A percentile compares a stretch with the other conserved stretches of the same genome.
Evolutionary conservation across 164 flowering plant genomes (phyloP).

Genomic region (Warburgia ugandensis): DNA sequence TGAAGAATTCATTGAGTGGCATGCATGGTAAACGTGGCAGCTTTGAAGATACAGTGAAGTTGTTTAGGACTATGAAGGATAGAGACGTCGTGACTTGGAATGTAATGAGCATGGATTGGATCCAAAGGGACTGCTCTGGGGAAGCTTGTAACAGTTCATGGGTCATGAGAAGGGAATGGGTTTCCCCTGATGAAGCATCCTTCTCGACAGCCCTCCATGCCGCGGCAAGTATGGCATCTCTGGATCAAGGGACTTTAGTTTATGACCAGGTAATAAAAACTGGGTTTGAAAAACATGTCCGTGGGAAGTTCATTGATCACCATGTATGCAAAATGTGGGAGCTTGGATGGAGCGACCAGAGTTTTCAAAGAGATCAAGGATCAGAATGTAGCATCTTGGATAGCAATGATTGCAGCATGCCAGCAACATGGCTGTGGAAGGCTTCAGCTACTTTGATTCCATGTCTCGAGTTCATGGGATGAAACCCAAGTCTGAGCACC

Average conservation of each 20-base stretch:
- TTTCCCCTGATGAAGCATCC: constrained; percentile 28
- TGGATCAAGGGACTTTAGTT: constrained; percentile 38
- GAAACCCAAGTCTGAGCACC: constrained; percentile 51
- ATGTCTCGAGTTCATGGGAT: constrained; percentile 32
- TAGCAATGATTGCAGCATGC: constrained; percentile 51
- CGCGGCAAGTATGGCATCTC: constrained; percentile 38
- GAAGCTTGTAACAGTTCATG: constrained; percentile 45
- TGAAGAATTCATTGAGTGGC: constrained; percentile 11
- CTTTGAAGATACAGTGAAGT: constrained; percentile 28
- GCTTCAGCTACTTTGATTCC: constrained; percentile 41
- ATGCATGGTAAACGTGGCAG: constrained; percentile 19
- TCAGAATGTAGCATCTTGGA: constrained; percentile 51
- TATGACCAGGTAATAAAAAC: constrained; percentile 43
- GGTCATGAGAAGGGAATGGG: constrained; percentile 44
- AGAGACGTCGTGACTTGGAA: constrained; percentile 58
- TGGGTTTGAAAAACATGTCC: constrained; percentile 34
- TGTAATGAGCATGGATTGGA: constrained; percentile 47
- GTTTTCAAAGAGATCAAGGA: constrained; percentile 39
- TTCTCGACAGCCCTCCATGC: constrained; percentile 41
- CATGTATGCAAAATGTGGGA: constrained; percentile 62
- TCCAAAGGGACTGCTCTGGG: constrained; percentile 32
- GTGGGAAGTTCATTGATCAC: constrained; percentile 44
- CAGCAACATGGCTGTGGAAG: constrained; percentile 57
- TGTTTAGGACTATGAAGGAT: constrained; percentile 23
- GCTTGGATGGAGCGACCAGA: constrained; percentile 30